Conservation (phyloP, 1,139 yeast genomes). For the Diutina neorugosa region DNA sequence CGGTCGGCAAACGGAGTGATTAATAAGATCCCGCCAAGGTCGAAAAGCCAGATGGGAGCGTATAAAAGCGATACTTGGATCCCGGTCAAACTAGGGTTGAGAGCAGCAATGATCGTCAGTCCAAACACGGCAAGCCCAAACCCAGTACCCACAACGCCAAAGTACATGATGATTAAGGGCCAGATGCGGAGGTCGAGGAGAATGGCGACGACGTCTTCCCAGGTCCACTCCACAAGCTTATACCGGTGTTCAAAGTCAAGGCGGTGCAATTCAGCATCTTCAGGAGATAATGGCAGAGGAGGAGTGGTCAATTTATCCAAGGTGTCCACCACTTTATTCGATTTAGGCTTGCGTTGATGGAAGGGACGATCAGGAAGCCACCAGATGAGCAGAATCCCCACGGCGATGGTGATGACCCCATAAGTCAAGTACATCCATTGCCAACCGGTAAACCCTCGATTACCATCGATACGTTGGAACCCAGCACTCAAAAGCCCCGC, state of each 20-base stretch:
- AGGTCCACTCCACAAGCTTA: conserved; percentile 39
- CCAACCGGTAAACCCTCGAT: conserved; percentile 65
- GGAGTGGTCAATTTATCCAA: conserved; percentile 19
- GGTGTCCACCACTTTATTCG: conserved; percentile 7
- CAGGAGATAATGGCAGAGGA: conserved; percentile 38
- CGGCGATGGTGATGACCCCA: conserved; percentile 58
- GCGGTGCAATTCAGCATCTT: conserved; percentile 47
- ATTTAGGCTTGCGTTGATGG: conserved; percentile 9
- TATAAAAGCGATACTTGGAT: conserved; percentile 63
- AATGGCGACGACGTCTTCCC: conserved; percentile 46
- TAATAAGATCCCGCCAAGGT: conserved; percentile 61
- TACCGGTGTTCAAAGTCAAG: conserved; percentile 48
- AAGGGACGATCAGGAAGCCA: conserved; percentile 75
- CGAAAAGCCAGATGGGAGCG: conserved; percentile 88
- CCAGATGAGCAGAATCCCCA: conserved; percentile 59
- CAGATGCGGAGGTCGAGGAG: conserved; percentile 56
- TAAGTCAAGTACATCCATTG: conserved; percentile 79
- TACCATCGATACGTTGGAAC: conserved; percentile 71
- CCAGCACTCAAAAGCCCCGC: conserved; percentile 85
- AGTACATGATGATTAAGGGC: conserved; percentile 81
- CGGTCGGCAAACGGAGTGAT: conserved; percentile 75
- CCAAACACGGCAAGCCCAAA: conserved; percentile 80
- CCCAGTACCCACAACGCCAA: conserved; percentile 87
- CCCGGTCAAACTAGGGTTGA: conserved; percentile 51
- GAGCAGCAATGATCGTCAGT: conserved; percentile 60